Percentiles rank a stretch among this genome's conserved stretches.
phyloP scores from a whole-genome alignment of 257 asterid species.

The Fraxinus quadrangulata region DNA sequence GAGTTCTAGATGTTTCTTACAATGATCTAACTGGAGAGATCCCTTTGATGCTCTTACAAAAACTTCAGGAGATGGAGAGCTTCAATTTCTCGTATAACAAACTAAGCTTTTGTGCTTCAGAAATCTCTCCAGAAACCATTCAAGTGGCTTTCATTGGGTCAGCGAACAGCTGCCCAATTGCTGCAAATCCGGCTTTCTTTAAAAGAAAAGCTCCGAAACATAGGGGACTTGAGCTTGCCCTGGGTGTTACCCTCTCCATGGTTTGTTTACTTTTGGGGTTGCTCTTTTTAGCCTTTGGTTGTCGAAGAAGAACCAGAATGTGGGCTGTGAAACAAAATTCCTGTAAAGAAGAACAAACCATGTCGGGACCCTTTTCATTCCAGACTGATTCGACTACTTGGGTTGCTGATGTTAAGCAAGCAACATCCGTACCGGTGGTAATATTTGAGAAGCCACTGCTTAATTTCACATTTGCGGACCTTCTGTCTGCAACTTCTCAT shows the following conservation, averaged over 20 bases:
- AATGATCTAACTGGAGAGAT: constrained; percentile 86
- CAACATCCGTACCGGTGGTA: constrained; percentile 65
- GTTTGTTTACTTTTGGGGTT: constrained; percentile 69
- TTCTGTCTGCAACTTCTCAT: constrained; percentile 73
- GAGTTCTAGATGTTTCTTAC: constrained; percentile 67
- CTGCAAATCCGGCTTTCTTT: constrained; percentile 77
- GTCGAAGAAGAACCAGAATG: constrained; percentile 61
- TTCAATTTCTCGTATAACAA: constrained; percentile 90
- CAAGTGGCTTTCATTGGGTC: constrained; percentile 67
- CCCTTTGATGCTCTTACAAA: constrained; percentile 51
- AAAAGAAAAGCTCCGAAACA: constrained; percentile 46
- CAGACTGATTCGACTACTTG: constrained; percentile 81
- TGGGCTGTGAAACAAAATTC: constrained; percentile 66
- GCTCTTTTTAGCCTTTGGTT: constrained; percentile 76
- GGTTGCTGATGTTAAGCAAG: constrained; percentile 87
- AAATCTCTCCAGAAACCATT: constrained; percentile 44
- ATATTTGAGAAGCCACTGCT: constrained; percentile 85
- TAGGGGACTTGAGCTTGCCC: constrained; percentile 66
- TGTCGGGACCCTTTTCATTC: constrained; percentile 84
- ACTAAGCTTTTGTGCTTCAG: constrained; percentile 65
- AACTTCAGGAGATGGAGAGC: constrained; percentile 61
- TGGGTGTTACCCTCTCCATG: constrained; percentile 70
- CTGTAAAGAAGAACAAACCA: constrained; percentile 56
- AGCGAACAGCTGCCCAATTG: constrained; percentile 79
- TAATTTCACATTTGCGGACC: constrained; percentile 77